Evolutionary conservation across 2,329 filamentous ascomycete genomes (phyloP).

Genomic region (Dothideomycetes sp.): DNA sequence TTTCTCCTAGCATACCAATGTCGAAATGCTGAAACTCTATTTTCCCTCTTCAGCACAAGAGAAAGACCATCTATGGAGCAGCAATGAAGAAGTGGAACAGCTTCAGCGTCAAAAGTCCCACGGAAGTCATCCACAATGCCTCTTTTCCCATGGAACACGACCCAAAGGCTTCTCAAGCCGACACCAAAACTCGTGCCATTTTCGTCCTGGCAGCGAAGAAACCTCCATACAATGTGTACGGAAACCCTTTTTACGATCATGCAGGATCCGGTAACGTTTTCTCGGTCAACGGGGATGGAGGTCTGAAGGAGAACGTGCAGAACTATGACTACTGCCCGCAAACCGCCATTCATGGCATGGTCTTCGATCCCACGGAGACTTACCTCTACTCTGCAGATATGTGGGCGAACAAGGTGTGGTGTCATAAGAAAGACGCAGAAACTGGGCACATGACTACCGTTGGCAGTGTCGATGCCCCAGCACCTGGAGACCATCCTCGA

Average conservation of each 20-base stretch:
- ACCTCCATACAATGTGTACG: conserved; percentile 74
- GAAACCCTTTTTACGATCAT: conserved; percentile 82
- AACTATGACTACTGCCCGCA: conserved; percentile 63
- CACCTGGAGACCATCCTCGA: conserved; percentile 65
- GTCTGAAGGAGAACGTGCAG: conserved; percentile 56
- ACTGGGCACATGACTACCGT: conserved; percentile 58
- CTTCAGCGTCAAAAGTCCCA: conserved; percentile 65
- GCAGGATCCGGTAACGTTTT: conserved; percentile 76
- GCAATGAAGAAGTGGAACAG: conserved; percentile 92
- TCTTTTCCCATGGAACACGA: conserved; percentile 70
- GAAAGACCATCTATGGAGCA: conserved; percentile 78
- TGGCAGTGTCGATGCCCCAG: conserved; percentile 63
- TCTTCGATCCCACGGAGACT: conserved; percentile 63
- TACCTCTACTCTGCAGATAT: conserved; percentile 75
- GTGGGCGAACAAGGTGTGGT: conserved; percentile 73
- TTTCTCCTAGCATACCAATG: conserved; percentile 16
- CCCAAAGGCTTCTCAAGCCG: conserved; percentile 55
- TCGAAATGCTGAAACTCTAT: background rate
- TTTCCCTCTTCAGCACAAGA: conserved; percentile 54
- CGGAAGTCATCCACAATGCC: conserved; percentile 63
- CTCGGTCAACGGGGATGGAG: conserved; percentile 47
- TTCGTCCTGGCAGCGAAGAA: conserved; percentile 74
- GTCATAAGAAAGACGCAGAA: conserved; percentile 59
- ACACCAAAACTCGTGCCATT: conserved; percentile 79
- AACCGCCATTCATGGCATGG: conserved; percentile 73